Conservation (phyloP, 768 basidiomycete species). For the Boletus sp. region DNA sequence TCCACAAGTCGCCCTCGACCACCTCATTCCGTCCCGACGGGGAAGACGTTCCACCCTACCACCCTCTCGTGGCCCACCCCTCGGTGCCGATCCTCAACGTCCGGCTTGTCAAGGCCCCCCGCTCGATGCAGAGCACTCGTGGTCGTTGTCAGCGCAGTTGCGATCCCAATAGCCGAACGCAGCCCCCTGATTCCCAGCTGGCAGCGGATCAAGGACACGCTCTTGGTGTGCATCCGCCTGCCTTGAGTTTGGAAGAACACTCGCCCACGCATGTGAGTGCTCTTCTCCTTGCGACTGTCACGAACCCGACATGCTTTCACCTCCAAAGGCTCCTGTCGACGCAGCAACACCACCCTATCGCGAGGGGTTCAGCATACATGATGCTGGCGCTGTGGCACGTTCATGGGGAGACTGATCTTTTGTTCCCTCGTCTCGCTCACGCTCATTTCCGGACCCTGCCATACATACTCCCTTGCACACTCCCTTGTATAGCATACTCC, state of each 20-base stretch:
- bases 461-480: too few species aligned
- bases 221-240: not conserved
- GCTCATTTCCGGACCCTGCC: constrained; percentile 32
- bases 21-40: constrained; percentile 20
- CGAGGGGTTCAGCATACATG: constrained; percentile 29
- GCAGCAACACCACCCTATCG: constrained; percentile 14
- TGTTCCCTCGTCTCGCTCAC: constrained; percentile 18
- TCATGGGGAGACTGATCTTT: constrained; percentile 32
- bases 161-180: constrained; percentile 12
- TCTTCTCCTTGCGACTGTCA: constrained; percentile 1
- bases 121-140: constrained; percentile 13
- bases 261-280: constrained; percentile 16
- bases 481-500: constrained; percentile 17
- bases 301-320: constrained; percentile 1
- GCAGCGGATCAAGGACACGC: not conserved
- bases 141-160: constrained; percentile 19
- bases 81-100: constrained; percentile 19
- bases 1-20: constrained; percentile 21
- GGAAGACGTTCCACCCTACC: constrained; percentile 15
- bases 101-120: constrained; percentile 21
- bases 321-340: constrained; percentile 12
- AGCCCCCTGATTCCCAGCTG: not conserved
- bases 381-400: constrained; percentile 34
- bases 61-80: constrained; percentile 1
- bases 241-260: constrained; percentile 3